Base-by-base conservation (phyloP, 2,329 filamentous ascomycete species). In the Tolypocladium capitatum region DNA sequence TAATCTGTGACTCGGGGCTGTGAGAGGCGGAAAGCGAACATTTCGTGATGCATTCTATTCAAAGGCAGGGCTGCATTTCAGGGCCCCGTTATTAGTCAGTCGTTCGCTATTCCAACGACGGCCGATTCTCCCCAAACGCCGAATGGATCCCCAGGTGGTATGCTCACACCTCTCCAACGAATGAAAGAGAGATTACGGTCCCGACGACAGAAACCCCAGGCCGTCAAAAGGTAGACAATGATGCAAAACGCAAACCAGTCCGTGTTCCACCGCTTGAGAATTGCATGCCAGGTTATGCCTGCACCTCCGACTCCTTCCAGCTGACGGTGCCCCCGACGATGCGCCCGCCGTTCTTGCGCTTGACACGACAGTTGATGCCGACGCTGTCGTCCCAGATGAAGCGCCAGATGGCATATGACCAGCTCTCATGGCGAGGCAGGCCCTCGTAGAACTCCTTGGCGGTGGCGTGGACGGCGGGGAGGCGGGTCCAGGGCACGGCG, bases 321-420 rank as follows among this genome's bases (percentile, higher is more conserved):
- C 64, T 62, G 21, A 59, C 58, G 16, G 62, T 65, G 2, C 68
- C 71, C 10, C 79, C 78, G 9, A 83, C 80, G 13, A 78, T 60
- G 27, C 79, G 67, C 0, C 80, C 80, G 9, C 90, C 89, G 57
- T 91, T 78, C 63, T 85, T 85, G 56, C 92, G 75, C 81, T 98
- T 98, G 34, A 98, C 90, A 48, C 92, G 79, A 68, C 89, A 95
- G 70, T 81, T 91, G 63, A 96, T 77, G 27, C 91, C 90, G 42
- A 97, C 88, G 56, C 86, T 81, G 59, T 86, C 81, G 64, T 98
- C 92, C 69, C 83, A 79, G 55, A 98, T 86, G 68, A 98, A 98
- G 50, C 91, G 87, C 88, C 88, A 97, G 56, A 97, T 85, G 46
- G 94, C 91, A 63, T 86, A 84, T 10, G 83, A 76, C 92, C 92